A percentile compares a stretch with the other conserved stretches of the same genome.
Conservation (phyloP, 2,329 filamentous ascomycete genomes). For the Lachnellula arida region DNA sequence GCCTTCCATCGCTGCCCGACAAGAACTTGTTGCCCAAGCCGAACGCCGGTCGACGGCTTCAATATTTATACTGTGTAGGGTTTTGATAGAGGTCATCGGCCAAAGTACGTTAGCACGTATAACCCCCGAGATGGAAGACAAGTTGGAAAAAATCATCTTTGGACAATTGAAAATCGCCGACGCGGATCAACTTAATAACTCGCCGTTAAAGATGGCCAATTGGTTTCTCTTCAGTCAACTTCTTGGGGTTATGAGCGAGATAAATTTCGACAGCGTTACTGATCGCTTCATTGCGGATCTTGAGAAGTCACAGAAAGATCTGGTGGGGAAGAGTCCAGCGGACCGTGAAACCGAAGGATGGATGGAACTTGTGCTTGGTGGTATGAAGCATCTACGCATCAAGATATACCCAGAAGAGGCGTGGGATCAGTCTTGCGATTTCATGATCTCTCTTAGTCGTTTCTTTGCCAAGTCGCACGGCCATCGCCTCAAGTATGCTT, state of each 20-base stretch:
- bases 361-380: conserved; percentile 80
- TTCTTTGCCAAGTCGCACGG: conserved; percentile 84
- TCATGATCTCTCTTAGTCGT: conserved; percentile 74
- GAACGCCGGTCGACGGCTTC: conserved; percentile 91
- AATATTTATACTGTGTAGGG: conserved; percentile 91
- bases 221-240: conserved; percentile 93
- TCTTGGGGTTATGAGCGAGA: conserved; percentile 91
- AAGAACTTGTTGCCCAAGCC: conserved; percentile 71
- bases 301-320: conserved; percentile 70
- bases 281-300: conserved; percentile 78
- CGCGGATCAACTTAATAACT: conserved; percentile 70
- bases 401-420: conserved; percentile 66
- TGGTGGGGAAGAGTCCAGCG: conserved; percentile 63
- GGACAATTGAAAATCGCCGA: conserved; percentile 89
- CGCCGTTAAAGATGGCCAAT: conserved; percentile 82
- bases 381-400: conserved; percentile 85
- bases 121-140: conserved; percentile 87
- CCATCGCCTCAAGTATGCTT: conserved; percentile 85
- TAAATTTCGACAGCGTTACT: conserved; percentile 82
- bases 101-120: conserved; percentile 81
- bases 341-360: conserved; percentile 71
- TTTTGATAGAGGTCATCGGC: conserved; percentile 88
- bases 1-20: conserved; percentile 41
- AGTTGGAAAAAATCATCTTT: conserved; percentile 93
- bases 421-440: conserved; percentile 86